Conservation (phyloP, 352 stramenopile species). For the Stephanocyclus meneghinianus region DNA sequence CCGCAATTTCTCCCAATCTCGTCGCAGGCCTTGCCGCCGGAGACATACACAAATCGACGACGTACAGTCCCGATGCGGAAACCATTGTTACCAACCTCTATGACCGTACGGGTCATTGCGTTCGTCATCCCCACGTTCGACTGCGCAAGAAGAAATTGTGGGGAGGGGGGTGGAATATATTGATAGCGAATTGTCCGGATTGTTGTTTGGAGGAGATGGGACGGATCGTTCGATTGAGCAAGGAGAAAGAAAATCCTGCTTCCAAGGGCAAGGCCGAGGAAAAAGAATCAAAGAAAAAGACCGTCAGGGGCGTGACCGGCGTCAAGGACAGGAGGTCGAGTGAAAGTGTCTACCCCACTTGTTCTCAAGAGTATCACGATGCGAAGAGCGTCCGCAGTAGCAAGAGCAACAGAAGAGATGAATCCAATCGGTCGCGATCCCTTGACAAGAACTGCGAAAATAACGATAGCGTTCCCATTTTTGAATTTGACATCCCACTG, state of each 20-base stretch:
- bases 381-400: not conserved
- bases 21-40: not conserved
- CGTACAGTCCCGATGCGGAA: not conserved
- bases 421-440: not conserved
- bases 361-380: not conserved
- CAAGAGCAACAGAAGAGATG: not conserved
- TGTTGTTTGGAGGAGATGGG: slow-evolving; percentile 59
- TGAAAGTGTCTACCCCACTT: slow-evolving; percentile 3
- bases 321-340: not conserved
- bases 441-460: not conserved
- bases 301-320: not conserved
- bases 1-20: not conserved
- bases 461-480: slow-evolving; percentile 21
- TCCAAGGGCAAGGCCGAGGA: not conserved
- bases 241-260: slow-evolving; percentile 6
- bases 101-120: slow-evolving; percentile 45
- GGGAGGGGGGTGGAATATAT: slow-evolving; percentile 43
- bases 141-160: slow-evolving; percentile 61
- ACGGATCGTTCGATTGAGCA: slow-evolving; percentile 17
- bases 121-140: slow-evolving; percentile 50
- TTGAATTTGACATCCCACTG: slow-evolving; percentile 57
- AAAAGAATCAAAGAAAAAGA: slow-evolving; percentile 6
- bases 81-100: slow-evolving; percentile 41
- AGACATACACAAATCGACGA: not conserved
- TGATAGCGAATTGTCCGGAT: slow-evolving; percentile 54